Base-by-base conservation (phyloP, 179 eudicot species). In the Silene coronaria region DNA sequence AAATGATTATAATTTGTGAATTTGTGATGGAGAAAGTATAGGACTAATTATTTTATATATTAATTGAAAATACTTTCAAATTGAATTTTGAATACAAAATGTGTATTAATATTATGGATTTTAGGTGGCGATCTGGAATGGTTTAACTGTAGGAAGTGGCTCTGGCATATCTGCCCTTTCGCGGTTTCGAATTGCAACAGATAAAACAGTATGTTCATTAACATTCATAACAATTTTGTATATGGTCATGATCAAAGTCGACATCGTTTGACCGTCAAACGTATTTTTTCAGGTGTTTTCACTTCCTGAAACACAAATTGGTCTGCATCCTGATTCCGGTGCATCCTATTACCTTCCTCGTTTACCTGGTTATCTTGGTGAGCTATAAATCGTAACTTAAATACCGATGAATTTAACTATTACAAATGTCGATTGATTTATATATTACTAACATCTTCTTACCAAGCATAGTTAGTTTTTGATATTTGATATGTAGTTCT, bases 271-370 rank as follows among this genome's bases (percentile, higher is more conserved):
- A n/a, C 26, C 10, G 23, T 19, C 0, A 14, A 11, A 57, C 36
- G 22, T 8, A 1, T 22, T 69, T 0, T 48, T 70, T 30, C 61
- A 76, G 79, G 79, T 76, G 10, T 59, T 76, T 69, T 62, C 67
- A 12, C 24, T 69, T 16, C 79, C 79, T 38, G 79, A 76, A 26
- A 76, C 74, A 28, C 72, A 69, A 67, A 76, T 76, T 36, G 79
- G 79, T 42, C 55, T 76, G 61, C 79, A 76, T 59, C 79, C 79
- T 24, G 79, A 76, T 59, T 71, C 74, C 5, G 74, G 74, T 38
- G 79, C 79, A 7, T 69, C 79, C 3, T 69, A 69, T 48, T 76
- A 76, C 63, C 67, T 76, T 8, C 55, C 74, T 6, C 74, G 79
- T 21, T 68, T 76, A 10, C 67, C 79, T 5, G 79, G 79, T 7